Percentiles rank a stretch among this genome's conserved stretches.
Conservation (phyloP, 2,329 filamentous ascomycete species). For the Raffaelea albimanens region DNA sequence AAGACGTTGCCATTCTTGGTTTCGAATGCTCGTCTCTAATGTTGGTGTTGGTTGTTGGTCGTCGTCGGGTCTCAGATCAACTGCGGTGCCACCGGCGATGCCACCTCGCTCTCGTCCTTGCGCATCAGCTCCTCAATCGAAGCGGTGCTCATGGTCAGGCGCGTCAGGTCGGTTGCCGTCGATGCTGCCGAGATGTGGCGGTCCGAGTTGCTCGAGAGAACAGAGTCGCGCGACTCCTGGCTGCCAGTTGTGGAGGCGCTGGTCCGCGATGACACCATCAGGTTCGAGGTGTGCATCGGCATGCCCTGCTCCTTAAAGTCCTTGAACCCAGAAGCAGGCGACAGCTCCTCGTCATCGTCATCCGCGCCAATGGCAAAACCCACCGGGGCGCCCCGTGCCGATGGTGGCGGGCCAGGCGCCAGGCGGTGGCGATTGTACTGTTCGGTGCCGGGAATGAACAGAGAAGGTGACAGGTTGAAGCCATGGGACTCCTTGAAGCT, state of each 20-base stretch:
- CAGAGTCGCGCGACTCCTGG: constrained; percentile 35
- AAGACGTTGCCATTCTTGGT: too few species aligned
- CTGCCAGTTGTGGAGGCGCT: constrained; percentile 48
- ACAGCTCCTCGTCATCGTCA: constrained; percentile 23
- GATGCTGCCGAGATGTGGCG: constrained; percentile 46
- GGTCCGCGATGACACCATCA: constrained; percentile 32
- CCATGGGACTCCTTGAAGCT: constrained; percentile 51
- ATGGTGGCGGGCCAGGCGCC: constrained; percentile 15
- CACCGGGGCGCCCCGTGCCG: not conserved
- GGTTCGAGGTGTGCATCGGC: constrained; percentile 21
- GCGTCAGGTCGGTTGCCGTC: constrained; percentile 42
- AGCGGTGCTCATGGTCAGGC: constrained; percentile 42
- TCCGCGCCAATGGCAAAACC: constrained; percentile 14
- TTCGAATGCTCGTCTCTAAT: too few species aligned
- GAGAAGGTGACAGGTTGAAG: constrained; percentile 49
- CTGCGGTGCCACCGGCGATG: not conserved
- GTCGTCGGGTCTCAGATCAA: not conserved
- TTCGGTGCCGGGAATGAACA: constrained; percentile 49
- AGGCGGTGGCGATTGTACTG: constrained; percentile 36
- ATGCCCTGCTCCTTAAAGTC: constrained; percentile 12
- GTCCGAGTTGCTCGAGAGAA: constrained; percentile 34
- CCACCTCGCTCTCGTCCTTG: constrained; percentile 8
- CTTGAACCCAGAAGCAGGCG: constrained; percentile 21
- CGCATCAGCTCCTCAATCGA: constrained; percentile 25
- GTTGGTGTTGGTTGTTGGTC: too few species aligned